Conservation (phyloP, 163 green algal genomes). For the Coccomyxa subellipsoidea region DNA sequence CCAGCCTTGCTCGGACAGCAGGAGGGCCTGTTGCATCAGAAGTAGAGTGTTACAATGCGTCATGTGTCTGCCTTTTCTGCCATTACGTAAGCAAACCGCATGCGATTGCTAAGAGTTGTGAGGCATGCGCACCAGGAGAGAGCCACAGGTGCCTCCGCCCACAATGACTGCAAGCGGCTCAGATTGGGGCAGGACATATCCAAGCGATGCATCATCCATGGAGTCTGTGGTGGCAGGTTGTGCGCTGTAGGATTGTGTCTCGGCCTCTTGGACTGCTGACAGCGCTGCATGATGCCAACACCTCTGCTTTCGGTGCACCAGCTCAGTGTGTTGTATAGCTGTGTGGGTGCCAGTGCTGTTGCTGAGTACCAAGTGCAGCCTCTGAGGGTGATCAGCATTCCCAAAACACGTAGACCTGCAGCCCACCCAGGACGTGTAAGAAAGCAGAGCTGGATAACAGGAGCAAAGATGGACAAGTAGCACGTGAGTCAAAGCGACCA, state of each 20-base stretch:
- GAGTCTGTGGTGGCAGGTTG: neutral
- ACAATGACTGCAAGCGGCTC: neutral
- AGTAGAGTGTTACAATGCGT: neutral
- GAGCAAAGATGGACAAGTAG: too few relatives aligned
- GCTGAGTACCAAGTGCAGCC: too few relatives aligned
- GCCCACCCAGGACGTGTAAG: too few relatives aligned
- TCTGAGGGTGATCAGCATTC: too few relatives aligned
- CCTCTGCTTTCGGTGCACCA: too few relatives aligned
- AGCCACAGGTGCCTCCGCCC: neutral
- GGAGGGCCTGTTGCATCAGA: neutral
- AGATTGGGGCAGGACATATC: neutral
- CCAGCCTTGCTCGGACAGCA: neutral
- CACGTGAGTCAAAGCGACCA: too few relatives aligned
- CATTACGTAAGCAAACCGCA: neutral
- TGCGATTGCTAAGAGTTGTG: neutral
- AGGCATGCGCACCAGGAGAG: neutral
- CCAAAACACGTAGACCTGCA: too few relatives aligned
- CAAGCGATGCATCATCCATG: neutral
- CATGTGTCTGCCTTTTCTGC: too few relatives aligned
- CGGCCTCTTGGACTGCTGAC: neutral
- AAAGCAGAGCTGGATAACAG: too few relatives aligned
- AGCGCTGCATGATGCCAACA: neutral
- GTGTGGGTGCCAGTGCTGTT: too few relatives aligned
- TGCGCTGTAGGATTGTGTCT: neutral
- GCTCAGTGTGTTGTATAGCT: too few relatives aligned